A percentile compares a stretch with the other conserved stretches of the same genome.
phyloP scores from a whole-genome alignment of 2,329 filamentous ascomycete species.

The Neofusicoccum laricinum region DNA sequence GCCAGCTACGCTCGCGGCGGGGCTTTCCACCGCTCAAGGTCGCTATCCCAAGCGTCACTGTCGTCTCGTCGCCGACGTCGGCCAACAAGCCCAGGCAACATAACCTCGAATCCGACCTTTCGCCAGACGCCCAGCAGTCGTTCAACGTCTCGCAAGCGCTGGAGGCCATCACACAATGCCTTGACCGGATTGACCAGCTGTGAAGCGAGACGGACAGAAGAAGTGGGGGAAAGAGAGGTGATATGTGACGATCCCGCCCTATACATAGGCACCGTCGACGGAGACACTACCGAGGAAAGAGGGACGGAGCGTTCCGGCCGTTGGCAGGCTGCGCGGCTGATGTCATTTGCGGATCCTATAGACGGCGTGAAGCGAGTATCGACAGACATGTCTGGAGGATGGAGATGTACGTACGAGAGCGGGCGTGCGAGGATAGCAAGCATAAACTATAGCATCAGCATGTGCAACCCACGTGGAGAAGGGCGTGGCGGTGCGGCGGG shows the following conservation, averaged over 20 bases:
- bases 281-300: not conserved
- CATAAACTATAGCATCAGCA: no score
- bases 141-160: conserved; percentile 4
- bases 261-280: not conserved
- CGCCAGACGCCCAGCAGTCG: not conserved
- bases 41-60: not conserved
- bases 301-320: not conserved
- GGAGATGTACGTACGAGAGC: no score
- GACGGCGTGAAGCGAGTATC: conserved; percentile 2
- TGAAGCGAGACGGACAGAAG: not conserved
- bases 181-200: conserved; percentile 3
- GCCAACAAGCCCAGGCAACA: not conserved
- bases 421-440: no score
- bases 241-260: not conserved
- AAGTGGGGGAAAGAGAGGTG: not conserved
- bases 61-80: not conserved
- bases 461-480: not conserved
- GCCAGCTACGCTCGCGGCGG: not conserved
- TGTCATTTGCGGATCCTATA: not conserved
- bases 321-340: not conserved
- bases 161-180: conserved; percentile 7
- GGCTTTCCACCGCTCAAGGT: conserved; percentile 1
- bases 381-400: no score
- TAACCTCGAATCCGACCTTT: not conserved
- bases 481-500: not conserved